Base-by-base conservation (phyloP, 805 yeast genomes). In the Hanseniaspora singularis region DNA sequence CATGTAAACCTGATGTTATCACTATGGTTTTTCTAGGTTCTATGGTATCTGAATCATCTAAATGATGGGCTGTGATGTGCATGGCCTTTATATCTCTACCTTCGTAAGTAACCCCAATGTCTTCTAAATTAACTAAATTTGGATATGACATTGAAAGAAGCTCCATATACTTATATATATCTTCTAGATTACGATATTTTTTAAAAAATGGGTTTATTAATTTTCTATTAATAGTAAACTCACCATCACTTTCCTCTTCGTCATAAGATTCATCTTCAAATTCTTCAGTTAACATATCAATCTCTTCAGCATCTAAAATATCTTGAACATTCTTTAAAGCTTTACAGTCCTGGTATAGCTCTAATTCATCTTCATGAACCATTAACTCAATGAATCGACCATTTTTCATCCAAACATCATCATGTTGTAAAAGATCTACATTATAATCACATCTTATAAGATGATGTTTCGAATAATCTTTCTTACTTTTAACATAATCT, bases 1-100 rank as follows among this genome's bases (percentile, higher is more conserved):
- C 92, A 63, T 87, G 95, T 2, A 81, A 71, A 2, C 95, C 95
- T 32, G 88, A 88, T 1, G 89, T 77, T 7, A 87, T 70, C 3
- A 85, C 79, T 44, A 86, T 71, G 1, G 89, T 81, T 52, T 71
- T 74, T 59, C 71, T 72, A 38, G 73, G 67, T 9, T 53, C 63
- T 51, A 50, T 54, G 7, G 22, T 28, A 3, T 20, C 15, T 12
- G 12, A 3, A 28, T 14, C 15, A 46, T 63, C 58, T 4, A 62
- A 67, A 39, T 66, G 67, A 39, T 69, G 69, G 1, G 78, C 69
- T 2, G 79, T 68, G 23, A 86, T 59, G 54, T 81, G 81, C 19
- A 85, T 64, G 0, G 82, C 84, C 43, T 74, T 76, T 57, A 79
- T 70, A 23, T 75, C 76, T 46, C 92, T 67, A 5, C 84, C 84